Conservation (phyloP, 164 flowering plant species). For the Echeveria elegans region DNA sequence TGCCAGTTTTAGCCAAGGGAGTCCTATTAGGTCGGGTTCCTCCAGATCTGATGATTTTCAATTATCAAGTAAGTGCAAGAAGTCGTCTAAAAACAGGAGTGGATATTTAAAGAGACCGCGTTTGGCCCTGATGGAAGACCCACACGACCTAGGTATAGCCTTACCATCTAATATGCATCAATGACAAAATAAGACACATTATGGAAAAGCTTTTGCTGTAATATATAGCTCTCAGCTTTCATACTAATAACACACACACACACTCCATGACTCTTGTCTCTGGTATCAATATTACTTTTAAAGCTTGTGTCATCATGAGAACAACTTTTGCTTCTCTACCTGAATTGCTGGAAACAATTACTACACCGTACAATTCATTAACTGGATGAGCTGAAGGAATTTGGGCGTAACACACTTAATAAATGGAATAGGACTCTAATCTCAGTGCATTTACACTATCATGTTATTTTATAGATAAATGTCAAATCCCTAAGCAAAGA, state of each 20-base stretch:
- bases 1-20: slow-evolving; percentile 14
- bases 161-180: neutral
- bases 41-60: slow-evolving; percentile 25
- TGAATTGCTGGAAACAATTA: no score
- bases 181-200: neutral
- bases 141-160: slow-evolving; percentile 14
- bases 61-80: slow-evolving; percentile 25
- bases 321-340: no score
- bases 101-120: slow-evolving; percentile 42
- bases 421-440: no score
- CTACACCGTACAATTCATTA: no score
- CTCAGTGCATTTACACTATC: neutral
- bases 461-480: slow-evolving; percentile 34
- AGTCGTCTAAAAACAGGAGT: slow-evolving; percentile 26
- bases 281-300: no score
- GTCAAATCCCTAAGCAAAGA: slow-evolving; percentile 38
- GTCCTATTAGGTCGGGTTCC: slow-evolving; percentile 2
- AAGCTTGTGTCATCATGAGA: no score
- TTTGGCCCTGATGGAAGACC: slow-evolving; percentile 23
- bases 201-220: neutral
- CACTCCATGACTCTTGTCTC: no score
- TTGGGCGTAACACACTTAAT: no score
- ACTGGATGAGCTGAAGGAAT: no score
- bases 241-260: no score
- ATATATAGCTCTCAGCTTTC: no score